Percentiles rank a stretch among this genome's conserved stretches.
Evolutionary conservation across 805 yeast species (phyloP).

Genomic region (Phaffomyces opuntiae): DNA sequence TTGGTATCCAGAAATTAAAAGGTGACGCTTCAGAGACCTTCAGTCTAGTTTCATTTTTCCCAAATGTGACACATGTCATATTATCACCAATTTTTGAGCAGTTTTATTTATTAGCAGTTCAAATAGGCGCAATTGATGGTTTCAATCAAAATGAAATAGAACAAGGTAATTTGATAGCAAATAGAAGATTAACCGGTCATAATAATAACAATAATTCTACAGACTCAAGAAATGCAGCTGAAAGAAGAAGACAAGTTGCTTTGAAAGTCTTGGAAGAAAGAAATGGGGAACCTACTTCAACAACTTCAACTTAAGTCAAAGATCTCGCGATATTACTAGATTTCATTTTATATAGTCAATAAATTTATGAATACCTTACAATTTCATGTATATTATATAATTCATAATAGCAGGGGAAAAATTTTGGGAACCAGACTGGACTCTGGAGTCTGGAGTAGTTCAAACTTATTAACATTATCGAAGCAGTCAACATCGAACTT

Average conservation of each 20-base stretch:
- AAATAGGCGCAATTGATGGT: constrained; percentile 46
- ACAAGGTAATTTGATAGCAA: constrained; percentile 66
- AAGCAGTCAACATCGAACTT: too few relatives aligned
- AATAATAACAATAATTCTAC: neutral
- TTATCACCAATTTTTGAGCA: constrained; percentile 45
- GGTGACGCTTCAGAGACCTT: constrained; percentile 94
- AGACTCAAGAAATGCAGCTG: constrained; percentile 51
- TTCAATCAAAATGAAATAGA: constrained; percentile 67
- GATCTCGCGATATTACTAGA: neutral
- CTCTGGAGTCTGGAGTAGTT: too few relatives aligned
- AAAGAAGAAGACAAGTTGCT: constrained; percentile 73
- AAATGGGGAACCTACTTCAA: constrained; percentile 24
- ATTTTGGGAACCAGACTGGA: too few relatives aligned
- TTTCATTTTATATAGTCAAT: neutral
- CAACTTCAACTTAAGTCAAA: neutral
- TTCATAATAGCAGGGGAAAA: too few relatives aligned
- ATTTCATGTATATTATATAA: too few relatives aligned
- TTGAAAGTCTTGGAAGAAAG: constrained; percentile 68
- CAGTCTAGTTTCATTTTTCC: constrained; percentile 79
- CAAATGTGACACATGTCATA: constrained; percentile 46
- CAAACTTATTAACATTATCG: too few relatives aligned
- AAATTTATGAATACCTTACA: too few relatives aligned
- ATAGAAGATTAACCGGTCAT: constrained; percentile 38
- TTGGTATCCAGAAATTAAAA: constrained; percentile 31
- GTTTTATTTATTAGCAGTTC: constrained; percentile 31